A percentile compares a stretch with the other conserved stretches of the same genome.
Evolutionary conservation across 768 basidiomycete species (phyloP).

Genomic region (Naematelia encephala): DNA sequence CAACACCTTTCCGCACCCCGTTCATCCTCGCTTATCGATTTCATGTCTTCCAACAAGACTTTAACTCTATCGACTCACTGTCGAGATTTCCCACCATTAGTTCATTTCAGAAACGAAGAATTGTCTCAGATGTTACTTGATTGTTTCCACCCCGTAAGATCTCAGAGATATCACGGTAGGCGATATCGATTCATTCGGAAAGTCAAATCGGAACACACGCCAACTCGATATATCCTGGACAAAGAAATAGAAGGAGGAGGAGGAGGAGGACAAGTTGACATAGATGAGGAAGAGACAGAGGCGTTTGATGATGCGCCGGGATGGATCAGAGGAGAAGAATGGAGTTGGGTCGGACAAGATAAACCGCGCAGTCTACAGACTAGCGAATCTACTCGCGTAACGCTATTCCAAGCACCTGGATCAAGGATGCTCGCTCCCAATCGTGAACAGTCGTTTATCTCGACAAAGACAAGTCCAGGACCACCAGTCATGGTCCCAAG

Average conservation of each 20-base stretch:
- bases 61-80: neutral
- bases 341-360: conserved; percentile 26
- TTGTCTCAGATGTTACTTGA: conserved; percentile 45
- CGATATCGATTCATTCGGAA: conserved; percentile 43
- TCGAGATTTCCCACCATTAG: conserved; percentile 24
- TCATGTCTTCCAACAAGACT: conserved; percentile 22
- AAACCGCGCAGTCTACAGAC: conserved; percentile 21
- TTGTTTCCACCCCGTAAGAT: conserved; percentile 40
- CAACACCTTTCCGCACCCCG: neutral
- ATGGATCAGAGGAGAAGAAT: conserved; percentile 30
- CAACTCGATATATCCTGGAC: conserved; percentile 23
- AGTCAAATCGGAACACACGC: conserved; percentile 30
- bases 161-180: conserved; percentile 39
- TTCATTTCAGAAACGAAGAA: conserved; percentile 37
- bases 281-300: conserved; percentile 9
- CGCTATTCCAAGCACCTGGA: neutral
- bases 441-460: neutral
- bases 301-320: conserved; percentile 19
- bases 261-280: conserved; percentile 16
- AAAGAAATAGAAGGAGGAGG: conserved; percentile 5
- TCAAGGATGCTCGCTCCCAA: neutral
- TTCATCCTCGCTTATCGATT: conserved; percentile 4
- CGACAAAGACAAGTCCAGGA: neutral
- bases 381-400: conserved; percentile 13
- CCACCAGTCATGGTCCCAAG: neutral